These are phyloP conservation scores for Fraxinus xanthoxyloides DNA, from an alignment of 305 asterid species.

Conservation along the genomic window DNA sequence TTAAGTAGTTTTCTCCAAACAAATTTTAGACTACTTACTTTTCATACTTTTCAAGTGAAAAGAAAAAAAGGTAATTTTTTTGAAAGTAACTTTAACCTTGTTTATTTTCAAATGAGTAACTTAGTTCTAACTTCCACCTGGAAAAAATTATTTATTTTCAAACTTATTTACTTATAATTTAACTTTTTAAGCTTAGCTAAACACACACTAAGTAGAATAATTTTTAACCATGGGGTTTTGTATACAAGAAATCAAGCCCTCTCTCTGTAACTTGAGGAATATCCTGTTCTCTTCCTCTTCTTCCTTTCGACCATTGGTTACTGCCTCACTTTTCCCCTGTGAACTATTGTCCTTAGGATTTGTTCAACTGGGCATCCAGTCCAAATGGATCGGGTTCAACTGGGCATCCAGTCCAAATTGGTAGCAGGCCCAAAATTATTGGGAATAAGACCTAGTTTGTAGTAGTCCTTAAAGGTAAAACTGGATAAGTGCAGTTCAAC, in stretches of 20 bases:
- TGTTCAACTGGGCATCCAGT: slow-evolving; percentile 70
- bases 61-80: no score
- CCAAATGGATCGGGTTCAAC: slow-evolving; percentile 90
- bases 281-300: slow-evolving; percentile 51
- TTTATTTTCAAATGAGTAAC: background rate
- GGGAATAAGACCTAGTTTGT: background rate
- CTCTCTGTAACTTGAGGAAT: slow-evolving; percentile 67
- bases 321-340: slow-evolving; percentile 45
- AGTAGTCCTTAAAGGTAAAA: no score
- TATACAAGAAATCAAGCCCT: slow-evolving; percentile 72
- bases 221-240: slow-evolving; percentile 74
- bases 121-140: no score
- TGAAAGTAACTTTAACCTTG: no score
- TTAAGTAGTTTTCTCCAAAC: background rate
- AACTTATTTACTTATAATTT: no score
- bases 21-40: no score
- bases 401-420: no score
- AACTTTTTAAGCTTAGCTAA: background rate
- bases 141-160: no score
- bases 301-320: slow-evolving; percentile 28
- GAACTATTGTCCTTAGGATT: slow-evolving; percentile 49
- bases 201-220: background rate
- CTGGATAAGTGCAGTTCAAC: background rate
- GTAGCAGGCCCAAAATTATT: background rate
- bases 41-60: no score